Percentiles rank a stretch among this genome's conserved stretches.
These are phyloP conservation scores for Colletotrichum filicis DNA, from an alignment of 2,329 filamentous ascomycete genomes.

Conservation along the genomic window DNA sequence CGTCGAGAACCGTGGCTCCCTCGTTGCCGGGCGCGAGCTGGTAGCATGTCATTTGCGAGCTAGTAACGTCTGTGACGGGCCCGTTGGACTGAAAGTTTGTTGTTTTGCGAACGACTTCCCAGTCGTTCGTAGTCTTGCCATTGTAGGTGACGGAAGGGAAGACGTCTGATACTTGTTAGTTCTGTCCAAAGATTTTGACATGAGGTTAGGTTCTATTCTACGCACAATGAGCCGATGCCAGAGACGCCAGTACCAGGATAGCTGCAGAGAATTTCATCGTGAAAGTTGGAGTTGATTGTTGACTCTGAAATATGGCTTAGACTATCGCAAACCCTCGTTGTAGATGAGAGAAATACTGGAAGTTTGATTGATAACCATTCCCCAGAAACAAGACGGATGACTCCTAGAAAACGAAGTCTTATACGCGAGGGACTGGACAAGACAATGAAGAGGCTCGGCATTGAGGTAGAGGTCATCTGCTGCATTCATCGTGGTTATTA, in stretches of 20 bases:
- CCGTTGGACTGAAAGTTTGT: conserved; percentile 61
- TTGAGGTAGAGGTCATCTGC: background rate
- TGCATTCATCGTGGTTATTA: no score
- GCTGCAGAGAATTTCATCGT: background rate
- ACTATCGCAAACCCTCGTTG: background rate
- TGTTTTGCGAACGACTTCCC: conserved; percentile 59
- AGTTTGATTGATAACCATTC: background rate
- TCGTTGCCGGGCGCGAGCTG: conserved; percentile 53
- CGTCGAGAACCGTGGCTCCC: conserved; percentile 53
- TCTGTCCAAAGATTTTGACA: background rate
- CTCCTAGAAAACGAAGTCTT: background rate
- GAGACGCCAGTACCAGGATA: background rate
- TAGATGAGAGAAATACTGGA: background rate
- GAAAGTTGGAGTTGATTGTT: no score
- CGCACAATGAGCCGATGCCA: conserved; percentile 53
- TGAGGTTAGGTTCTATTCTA: background rate
- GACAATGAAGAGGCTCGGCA: background rate
- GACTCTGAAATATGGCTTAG: background rate
- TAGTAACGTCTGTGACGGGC: conserved; percentile 59
- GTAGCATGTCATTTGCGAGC: conserved; percentile 62
- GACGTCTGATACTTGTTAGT: conserved; percentile 45
- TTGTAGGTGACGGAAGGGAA: conserved; percentile 52
- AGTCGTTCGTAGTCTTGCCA: conserved; percentile 49
- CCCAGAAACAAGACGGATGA: background rate
- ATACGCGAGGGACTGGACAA: background rate